Percentiles rank a stretch among this genome's conserved stretches.
phyloP scores from a whole-genome alignment of 352 stramenopile species.

The Phytophthora hibernalis region DNA sequence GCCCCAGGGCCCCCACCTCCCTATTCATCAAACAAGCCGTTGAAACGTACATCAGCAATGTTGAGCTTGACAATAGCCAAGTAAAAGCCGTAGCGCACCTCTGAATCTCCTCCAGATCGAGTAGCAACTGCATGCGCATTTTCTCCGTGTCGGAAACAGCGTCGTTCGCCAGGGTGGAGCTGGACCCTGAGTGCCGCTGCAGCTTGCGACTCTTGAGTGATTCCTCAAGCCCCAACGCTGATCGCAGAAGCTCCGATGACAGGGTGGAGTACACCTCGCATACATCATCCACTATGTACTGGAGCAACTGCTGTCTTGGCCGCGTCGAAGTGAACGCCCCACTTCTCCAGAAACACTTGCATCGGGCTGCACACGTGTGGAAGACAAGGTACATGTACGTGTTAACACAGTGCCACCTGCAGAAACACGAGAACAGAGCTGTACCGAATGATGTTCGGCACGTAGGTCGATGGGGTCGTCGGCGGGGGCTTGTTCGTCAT shows the following conservation, averaged over 20 bases:
- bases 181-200: slow-evolving; percentile 57
- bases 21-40: slow-evolving; percentile 27
- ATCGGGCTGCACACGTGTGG: slow-evolving; percentile 53
- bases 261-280: slow-evolving; percentile 69
- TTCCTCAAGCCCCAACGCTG: slow-evolving; percentile 81
- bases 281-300: slow-evolving; percentile 63
- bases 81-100: slow-evolving; percentile 42
- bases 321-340: slow-evolving; percentile 62
- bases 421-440: not conserved
- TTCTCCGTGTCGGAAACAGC: slow-evolving; percentile 85
- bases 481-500: slow-evolving; percentile 90
- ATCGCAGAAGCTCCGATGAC: slow-evolving; percentile 79
- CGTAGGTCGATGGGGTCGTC: slow-evolving; percentile 73
- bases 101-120: slow-evolving; percentile 81
- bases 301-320: slow-evolving; percentile 53
- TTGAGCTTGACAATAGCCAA: not conserved
- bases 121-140: slow-evolving; percentile 81
- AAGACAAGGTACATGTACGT: slow-evolving; percentile 3
- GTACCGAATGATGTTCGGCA: slow-evolving; percentile 78
- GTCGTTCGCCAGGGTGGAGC: slow-evolving; percentile 24
- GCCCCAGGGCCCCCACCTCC: slow-evolving; percentile 54
- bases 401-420: slow-evolving; percentile 2
- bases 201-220: slow-evolving; percentile 90
- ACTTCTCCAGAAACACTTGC: slow-evolving; percentile 74
- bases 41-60: not conserved